Evolutionary conservation across 106 monocot species (phyloP), one percentile per base, ranked within the genome.

Genomic region (Dendrobium huoshanense): DNA sequence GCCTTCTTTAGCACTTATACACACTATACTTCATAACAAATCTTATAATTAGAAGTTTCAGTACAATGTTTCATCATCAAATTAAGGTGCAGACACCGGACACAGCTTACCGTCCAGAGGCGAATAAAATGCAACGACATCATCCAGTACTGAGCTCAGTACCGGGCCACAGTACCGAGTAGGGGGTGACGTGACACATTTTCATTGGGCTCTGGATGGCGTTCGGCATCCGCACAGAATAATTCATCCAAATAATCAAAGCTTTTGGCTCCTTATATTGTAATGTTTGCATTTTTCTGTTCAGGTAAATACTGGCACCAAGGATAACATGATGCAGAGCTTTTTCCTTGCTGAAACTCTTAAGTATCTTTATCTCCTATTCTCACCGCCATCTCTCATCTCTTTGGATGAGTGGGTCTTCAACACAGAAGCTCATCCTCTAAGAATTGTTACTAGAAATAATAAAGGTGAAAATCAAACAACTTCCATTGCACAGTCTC

Each of bases 341-440:
- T 90, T 90, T 61, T 90, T 90, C 75, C 87, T 87, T 2, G 87
- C 90, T 4, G 90, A 90, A 85, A 90, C 90, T 37, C 81, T 90
- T 20, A 90, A 90, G 79, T 90, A 90, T 81, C 83, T 90, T 0
- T 90, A 90, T 82, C 90, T 90, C 41, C 65, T 90, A 27, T 90
- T 90, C 79, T 90, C 90, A 24, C 90, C 90, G 17, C 84, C 88
- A 20, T 88, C 85, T 22, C 68, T 88, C 43, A 84, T 88, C 31
- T 88, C 90, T n/a, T 87, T 90, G 37, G 88, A 88, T 68, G 88
- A 88, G 84, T 88, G 90, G 90, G 90, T 90, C 20, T 88, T 90
- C 78, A 90, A 88, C 80, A 90, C 90, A 27, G 90, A 90, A 83
- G 90, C 90, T 7, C 90, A 90, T 84, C 90, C 88, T 42, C 55